These are phyloP conservation scores for Trichoderma sp. DNA, from an alignment of 2,329 filamentous ascomycete species.

Conservation along the genomic window DNA sequence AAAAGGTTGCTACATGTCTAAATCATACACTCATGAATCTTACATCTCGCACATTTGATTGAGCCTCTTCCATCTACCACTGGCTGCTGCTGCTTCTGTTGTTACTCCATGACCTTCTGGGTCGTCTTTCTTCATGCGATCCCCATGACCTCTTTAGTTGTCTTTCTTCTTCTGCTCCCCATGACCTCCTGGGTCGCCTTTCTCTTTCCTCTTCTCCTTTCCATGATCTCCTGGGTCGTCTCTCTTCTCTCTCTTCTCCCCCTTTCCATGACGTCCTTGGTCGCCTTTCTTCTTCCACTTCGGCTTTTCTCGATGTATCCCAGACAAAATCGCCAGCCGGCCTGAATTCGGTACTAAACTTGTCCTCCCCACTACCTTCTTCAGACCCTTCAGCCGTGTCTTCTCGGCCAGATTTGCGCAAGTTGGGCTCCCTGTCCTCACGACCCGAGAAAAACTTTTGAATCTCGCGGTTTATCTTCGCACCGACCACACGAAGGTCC, in stretches of 20 bases:
- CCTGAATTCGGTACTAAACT: constrained; percentile 9
- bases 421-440: constrained; percentile 35
- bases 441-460: constrained; percentile 37
- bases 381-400: constrained; percentile 23
- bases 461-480: constrained; percentile 40
- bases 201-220: background rate
- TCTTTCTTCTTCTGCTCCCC: background rate
- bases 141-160: background rate
- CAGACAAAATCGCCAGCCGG: constrained; percentile 32
- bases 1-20: background rate
- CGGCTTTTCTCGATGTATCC: constrained; percentile 31
- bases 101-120: background rate
- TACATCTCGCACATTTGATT: background rate
- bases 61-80: background rate
- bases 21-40: constrained; percentile 4
- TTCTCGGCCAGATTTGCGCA: constrained; percentile 23
- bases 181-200: background rate
- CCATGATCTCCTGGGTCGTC: background rate
- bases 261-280: background rate
- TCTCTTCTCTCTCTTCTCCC: background rate
- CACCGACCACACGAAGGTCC: constrained; percentile 34
- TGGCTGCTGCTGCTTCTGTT: background rate
- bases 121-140: background rate
- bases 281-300: background rate
- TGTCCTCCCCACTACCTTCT: constrained; percentile 21